Conservation (phyloP, 1,284 basidiomycete species). For the Leccinum subrobustum region DNA sequence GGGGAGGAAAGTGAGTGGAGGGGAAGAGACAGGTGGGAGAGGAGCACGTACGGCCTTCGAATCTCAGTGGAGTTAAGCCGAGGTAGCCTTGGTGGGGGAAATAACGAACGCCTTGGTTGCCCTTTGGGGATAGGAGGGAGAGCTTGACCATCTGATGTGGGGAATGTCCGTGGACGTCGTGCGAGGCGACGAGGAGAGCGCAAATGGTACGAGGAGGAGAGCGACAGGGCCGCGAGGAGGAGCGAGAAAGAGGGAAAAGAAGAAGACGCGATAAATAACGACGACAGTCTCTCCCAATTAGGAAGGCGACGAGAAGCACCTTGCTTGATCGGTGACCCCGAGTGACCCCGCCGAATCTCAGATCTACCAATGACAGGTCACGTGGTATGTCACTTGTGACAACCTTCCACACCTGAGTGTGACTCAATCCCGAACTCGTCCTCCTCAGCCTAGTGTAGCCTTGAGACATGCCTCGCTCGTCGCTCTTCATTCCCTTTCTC, state of each 20-base stretch:
- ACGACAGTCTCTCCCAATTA: conserved; percentile 25
- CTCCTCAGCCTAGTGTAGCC: background rate
- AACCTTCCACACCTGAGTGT: conserved; percentile 1
- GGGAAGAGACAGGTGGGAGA: conserved; percentile 8
- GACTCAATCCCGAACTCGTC: conserved; percentile 3
- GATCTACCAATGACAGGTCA: conserved; percentile 25
- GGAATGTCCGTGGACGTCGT: conserved; percentile 20
- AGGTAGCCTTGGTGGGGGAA: conserved; percentile 78
- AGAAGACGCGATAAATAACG: conserved; percentile 37
- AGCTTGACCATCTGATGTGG: conserved; percentile 56
- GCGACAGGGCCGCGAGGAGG: conserved; percentile 18
- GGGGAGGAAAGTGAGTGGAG: conserved; percentile 9
- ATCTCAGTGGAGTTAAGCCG: conserved; percentile 73
- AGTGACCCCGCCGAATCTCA: conserved; percentile 25
- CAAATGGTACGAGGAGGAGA: conserved; percentile 27
- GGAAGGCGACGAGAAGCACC: conserved; percentile 35
- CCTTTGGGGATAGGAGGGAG: conserved; percentile 57
- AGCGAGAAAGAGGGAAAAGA: conserved; percentile 29
- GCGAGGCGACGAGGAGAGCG: conserved; percentile 30
- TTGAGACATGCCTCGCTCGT: conserved; percentile 45
- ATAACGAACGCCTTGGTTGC: conserved; percentile 65
- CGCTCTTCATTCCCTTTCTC: conserved; percentile 49
- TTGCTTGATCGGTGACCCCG: conserved; percentile 28
- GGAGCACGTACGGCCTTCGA: conserved; percentile 64
- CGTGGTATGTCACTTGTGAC: conserved; percentile 25